These are phyloP conservation scores for Quercus cerris DNA, from an alignment of 306 rosid species.

Conservation along the genomic window DNA sequence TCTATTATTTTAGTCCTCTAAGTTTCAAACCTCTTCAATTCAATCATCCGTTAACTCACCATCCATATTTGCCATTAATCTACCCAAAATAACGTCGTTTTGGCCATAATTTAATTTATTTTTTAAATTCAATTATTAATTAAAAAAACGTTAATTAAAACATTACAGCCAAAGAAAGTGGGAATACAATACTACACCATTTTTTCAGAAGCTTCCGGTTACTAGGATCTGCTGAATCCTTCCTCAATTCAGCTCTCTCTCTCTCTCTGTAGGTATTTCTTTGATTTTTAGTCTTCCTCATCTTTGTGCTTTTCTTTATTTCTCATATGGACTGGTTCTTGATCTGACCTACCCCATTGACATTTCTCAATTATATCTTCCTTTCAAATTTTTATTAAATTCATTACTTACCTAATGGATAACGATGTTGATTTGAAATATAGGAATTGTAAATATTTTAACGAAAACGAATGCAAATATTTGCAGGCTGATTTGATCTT, in stretches of 20 bases:
- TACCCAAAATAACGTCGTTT: too few species aligned
- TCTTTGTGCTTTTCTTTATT: background rate
- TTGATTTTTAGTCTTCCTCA: background rate
- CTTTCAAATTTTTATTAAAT: background rate
- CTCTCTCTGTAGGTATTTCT: too few species aligned
- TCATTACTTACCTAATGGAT: background rate
- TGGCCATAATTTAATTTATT: too few species aligned
- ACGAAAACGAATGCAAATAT: background rate
- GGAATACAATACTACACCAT: too few species aligned
- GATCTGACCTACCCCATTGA: background rate
- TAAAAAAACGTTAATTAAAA: too few species aligned
- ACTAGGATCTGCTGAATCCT: background rate
- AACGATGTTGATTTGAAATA: background rate
- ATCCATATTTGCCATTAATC: too few species aligned
- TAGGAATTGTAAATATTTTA: background rate
- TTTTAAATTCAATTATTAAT: too few species aligned
- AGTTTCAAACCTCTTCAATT: too few species aligned
- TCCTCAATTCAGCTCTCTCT: background rate
- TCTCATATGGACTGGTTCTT: background rate
- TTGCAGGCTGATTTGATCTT: background rate
- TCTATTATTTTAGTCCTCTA: too few species aligned
- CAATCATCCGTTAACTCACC: too few species aligned
- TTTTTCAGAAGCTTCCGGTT: background rate
- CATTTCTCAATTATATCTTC: background rate
- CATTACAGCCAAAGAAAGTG: too few species aligned